Percentiles rank a stretch among this genome's conserved stretches.
phyloP scores from a whole-genome alignment of 331 rosid species.

The Arachis monticola region DNA sequence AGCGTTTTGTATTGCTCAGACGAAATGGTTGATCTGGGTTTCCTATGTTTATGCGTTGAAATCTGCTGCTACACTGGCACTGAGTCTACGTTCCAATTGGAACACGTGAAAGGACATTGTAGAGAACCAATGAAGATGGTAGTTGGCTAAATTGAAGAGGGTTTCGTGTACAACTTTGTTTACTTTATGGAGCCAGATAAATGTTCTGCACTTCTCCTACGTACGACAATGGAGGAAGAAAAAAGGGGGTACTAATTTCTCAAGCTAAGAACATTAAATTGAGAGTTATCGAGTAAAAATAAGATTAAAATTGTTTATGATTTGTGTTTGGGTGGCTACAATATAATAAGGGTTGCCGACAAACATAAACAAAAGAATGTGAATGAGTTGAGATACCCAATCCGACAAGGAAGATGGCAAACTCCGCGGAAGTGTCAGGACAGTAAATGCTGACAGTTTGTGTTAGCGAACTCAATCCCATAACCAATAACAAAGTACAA shows the following conservation, averaged over 20 bases:
- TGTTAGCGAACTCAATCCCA: neutral
- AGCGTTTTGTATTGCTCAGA: neutral
- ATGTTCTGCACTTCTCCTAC: no score
- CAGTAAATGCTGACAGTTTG: constrained; percentile 4
- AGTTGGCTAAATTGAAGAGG: neutral
- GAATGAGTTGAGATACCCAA: constrained; percentile 26
- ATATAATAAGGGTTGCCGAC: neutral
- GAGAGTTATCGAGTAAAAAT: neutral
- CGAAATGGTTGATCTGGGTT: constrained; percentile 16
- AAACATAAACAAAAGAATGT: neutral
- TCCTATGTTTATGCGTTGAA: constrained; percentile 4
- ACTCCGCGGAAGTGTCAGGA: neutral
- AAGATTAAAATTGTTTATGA: no score
- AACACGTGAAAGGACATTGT: neutral
- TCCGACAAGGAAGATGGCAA: constrained; percentile 14
- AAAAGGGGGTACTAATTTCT: no score
- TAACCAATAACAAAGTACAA: neutral
- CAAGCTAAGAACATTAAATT: neutral
- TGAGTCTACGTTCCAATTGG: neutral
- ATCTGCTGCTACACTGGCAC: neutral
- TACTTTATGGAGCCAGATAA: neutral
- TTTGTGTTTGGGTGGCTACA: no score
- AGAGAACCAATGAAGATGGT: neutral
- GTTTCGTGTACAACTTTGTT: neutral
- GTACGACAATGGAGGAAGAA: no score